Conservation (phyloP, 1,139 yeast genomes). For the Wickerhamomyces sp. region DNA sequence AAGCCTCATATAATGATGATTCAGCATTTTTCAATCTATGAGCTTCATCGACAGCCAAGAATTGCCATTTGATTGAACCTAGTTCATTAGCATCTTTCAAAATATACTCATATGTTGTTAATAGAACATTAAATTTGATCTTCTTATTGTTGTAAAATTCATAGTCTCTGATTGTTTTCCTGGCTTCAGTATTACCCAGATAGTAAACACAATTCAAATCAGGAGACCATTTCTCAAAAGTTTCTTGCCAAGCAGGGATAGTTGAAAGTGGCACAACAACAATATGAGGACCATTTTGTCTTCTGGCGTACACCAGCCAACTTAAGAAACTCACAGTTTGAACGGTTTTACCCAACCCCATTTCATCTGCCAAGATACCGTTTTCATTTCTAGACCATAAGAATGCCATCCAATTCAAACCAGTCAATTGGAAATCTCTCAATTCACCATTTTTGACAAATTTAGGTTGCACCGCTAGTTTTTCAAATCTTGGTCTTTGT, state of each 20-base stretch:
- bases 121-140: constrained; percentile 79
- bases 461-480: constrained; percentile 78
- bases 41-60: constrained; percentile 96
- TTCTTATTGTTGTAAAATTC: constrained; percentile 74
- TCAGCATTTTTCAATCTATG: constrained; percentile 94
- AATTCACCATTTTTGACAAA: constrained; percentile 89
- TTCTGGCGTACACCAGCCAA: constrained; percentile 90
- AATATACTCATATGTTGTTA: constrained; percentile 95
- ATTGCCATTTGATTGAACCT: constrained; percentile 90
- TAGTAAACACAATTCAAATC: constrained; percentile 90
- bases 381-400: constrained; percentile 97
- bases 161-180: constrained; percentile 75
- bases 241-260: constrained; percentile 98
- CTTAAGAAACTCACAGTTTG: constrained; percentile 93
- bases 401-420: constrained; percentile 99
- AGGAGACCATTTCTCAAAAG: constrained; percentile 97
- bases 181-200: constrained; percentile 85
- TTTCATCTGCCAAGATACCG: constrained; percentile 97
- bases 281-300: constrained; percentile 95
- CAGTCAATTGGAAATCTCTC: constrained; percentile 96
- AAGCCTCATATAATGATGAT: constrained; percentile 84
- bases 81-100: constrained; percentile 79
- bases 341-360: constrained; percentile 98
- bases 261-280: constrained; percentile 96
- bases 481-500: constrained; percentile 85